Evolutionary conservation across 2,329 filamentous ascomycete species (phyloP), one percentile per base, ranked within the genome.

Genomic region (Didymella lethalis): DNA sequence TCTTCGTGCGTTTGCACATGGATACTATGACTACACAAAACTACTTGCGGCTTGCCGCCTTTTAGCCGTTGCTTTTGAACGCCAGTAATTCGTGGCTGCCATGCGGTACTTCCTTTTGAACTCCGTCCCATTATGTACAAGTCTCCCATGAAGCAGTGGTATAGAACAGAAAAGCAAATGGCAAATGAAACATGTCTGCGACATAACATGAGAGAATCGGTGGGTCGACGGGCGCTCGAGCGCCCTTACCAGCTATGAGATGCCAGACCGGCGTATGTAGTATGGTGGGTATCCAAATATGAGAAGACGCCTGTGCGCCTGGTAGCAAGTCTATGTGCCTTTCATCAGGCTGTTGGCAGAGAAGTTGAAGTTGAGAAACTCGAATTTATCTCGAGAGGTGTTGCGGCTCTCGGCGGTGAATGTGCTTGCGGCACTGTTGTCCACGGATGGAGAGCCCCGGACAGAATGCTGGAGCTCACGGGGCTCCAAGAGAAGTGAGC

Each of bases 401-500:
- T 62, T 71, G 32, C 74, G 73, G 41, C 57, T 73, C 36, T 74
- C 73, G 14, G 67, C 64, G 8, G 71, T 64, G 40, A 74, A 57
- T 14, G 63, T 67, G 59, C 69, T 65, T 54, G 66, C 59, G 18
- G 64, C 57, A 52, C 64, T 69, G 52, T 64, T 71, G 44, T 75
- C 72, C 16, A 71, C 57, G 16, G 65, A 65, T 18, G 70, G 67
- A 31, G 70, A 66, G 32, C 69, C 67, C 45, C 69, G 70, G 28
- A 64, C 55, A 4, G 66, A 64, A 40, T 70, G 71, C 28, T 71
- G 68, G 43, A 64, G 59, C 70, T 90, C 88, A 46, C 89, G 84
- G 10, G 93, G 93, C 75, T 97, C 93, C 25, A 97, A 84, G 28
- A 93, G 80, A 44, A 96, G 82, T 60, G 92, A 96, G 72, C 94